A percentile compares a stretch with the other conserved stretches of the same genome.
Conservation (phyloP, 2,329 filamentous ascomycete genomes). For the Trichophyton verrucosum region DNA sequence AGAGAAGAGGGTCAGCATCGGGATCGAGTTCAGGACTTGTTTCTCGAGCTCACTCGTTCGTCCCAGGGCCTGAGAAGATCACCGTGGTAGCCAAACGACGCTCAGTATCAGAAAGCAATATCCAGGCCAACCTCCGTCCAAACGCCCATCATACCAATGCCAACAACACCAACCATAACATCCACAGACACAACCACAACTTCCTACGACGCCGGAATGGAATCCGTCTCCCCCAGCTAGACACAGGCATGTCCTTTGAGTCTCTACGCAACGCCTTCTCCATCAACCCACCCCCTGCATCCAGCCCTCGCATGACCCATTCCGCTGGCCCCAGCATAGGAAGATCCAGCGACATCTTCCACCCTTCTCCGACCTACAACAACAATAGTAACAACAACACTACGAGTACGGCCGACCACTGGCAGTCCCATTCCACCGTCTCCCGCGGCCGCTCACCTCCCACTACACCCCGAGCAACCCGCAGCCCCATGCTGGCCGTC, state of each 20-base stretch:
- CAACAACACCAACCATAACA: background rate
- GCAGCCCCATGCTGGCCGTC: conserved; percentile 5
- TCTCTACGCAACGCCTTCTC: no score
- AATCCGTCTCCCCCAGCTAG: conserved; percentile 15
- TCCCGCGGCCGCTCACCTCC: background rate
- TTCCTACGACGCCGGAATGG: conserved; percentile 14
- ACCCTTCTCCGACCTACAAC: background rate
- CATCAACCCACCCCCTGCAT: background rate
- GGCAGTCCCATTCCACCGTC: background rate
- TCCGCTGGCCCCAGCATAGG: conserved; percentile 13
- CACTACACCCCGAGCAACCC: background rate
- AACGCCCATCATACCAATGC: background rate
- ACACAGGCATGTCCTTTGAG: conserved; percentile 8
- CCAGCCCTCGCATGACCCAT: conserved; percentile 2
- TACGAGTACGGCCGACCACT: background rate
- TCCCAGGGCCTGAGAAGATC: conserved; percentile 12
- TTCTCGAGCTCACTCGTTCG: conserved; percentile 12
- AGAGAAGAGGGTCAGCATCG: background rate
- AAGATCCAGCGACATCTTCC: background rate
- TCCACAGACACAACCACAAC: conserved; percentile 6
- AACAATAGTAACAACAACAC: background rate
- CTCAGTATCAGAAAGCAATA: conserved; percentile 13
- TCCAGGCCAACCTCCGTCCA: conserved; percentile 3
- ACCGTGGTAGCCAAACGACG: conserved; percentile 11
- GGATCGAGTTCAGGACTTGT: background rate